A percentile compares a stretch with the other conserved stretches of the same genome.
These are phyloP conservation scores for Penicillium sp. DNA, from an alignment of 2,329 filamentous ascomycete genomes.

Conservation along the genomic window DNA sequence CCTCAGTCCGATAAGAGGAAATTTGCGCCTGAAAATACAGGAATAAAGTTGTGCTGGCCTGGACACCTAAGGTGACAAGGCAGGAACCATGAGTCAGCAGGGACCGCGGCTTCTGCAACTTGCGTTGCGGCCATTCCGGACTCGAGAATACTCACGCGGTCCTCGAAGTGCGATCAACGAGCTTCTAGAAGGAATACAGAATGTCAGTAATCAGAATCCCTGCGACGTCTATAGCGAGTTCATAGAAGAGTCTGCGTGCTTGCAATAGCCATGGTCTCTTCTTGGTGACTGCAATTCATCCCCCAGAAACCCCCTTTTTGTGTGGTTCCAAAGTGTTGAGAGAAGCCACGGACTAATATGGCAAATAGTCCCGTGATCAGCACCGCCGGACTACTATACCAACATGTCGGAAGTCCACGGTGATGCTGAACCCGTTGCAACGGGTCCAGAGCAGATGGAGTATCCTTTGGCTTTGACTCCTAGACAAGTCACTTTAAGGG, in stretches of 20 bases:
- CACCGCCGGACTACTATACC: slow-evolving; percentile 29
- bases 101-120: slow-evolving; percentile 43
- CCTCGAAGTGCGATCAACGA: slow-evolving; percentile 46
- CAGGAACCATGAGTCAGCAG: slow-evolving; percentile 28
- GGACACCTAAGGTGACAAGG: slow-evolving; percentile 2
- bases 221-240: slow-evolving; percentile 18
- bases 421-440: slow-evolving; percentile 40
- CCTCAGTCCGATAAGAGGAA: not conserved
- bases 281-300: slow-evolving; percentile 10
- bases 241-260: not conserved
- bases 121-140: slow-evolving; percentile 50
- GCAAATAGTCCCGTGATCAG: slow-evolving; percentile 45
- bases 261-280: slow-evolving; percentile 13
- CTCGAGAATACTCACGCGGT: slow-evolving; percentile 52
- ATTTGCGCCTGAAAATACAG: not conserved
- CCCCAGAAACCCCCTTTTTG: not conserved
- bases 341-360: slow-evolving; percentile 38
- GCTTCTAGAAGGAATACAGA: slow-evolving; percentile 35
- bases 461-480: slow-evolving; percentile 73
- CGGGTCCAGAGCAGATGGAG: slow-evolving; percentile 46
- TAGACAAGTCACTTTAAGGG: slow-evolving; percentile 79
- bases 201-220: slow-evolving; percentile 33
- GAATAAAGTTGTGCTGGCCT: not conserved
- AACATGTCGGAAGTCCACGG: slow-evolving; percentile 47
- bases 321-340: slow-evolving; percentile 6